Evolutionary conservation across 495 filamentous ascomycete genomes (phyloP).

Genomic region (Xylaria cubensis): DNA sequence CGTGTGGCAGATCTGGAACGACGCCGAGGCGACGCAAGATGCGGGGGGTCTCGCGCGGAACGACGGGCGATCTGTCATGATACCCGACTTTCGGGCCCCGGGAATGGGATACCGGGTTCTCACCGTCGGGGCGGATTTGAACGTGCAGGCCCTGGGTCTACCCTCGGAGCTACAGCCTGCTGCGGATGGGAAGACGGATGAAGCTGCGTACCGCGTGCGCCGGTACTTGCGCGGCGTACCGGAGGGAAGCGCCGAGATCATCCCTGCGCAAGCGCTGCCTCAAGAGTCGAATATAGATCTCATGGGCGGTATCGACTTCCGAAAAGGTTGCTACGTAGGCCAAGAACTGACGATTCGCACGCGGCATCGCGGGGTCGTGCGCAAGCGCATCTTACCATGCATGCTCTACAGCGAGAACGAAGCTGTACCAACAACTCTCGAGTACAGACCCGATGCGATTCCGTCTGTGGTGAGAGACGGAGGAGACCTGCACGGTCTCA

Average conservation of each 20-base stretch:
- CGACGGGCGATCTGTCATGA: constrained; percentile 43
- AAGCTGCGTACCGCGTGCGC: constrained; percentile 67
- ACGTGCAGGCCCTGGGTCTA: constrained; percentile 26
- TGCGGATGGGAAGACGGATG: constrained; percentile 24
- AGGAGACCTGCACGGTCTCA: constrained; percentile 41
- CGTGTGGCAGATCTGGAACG: constrained; percentile 73
- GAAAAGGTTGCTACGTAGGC: constrained; percentile 95
- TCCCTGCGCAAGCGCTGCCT: constrained; percentile 71
- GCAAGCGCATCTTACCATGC: constrained; percentile 88
- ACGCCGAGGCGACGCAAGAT: constrained; percentile 19
- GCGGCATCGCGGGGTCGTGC: constrained; percentile 88
- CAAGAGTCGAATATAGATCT: constrained; percentile 86
- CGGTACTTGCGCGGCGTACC: constrained; percentile 80
- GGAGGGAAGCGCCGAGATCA: constrained; percentile 83
- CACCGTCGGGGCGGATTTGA: constrained; percentile 39
- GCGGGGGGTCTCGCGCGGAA: not conserved
- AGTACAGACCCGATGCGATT: constrained; percentile 52
- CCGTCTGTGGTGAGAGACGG: constrained; percentile 5
- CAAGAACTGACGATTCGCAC: constrained; percentile 97
- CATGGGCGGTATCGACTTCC: constrained; percentile 83
- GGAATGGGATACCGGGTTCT: constrained; percentile 70
- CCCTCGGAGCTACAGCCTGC: constrained; percentile 2
- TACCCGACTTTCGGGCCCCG: constrained; percentile 69
- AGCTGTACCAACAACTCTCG: constrained; percentile 42
- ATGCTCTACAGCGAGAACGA: constrained; percentile 64